These are phyloP conservation scores for Furcasterigmium sp. DNA, from an alignment of 2,329 filamentous ascomycete species.

Conservation along the genomic window DNA sequence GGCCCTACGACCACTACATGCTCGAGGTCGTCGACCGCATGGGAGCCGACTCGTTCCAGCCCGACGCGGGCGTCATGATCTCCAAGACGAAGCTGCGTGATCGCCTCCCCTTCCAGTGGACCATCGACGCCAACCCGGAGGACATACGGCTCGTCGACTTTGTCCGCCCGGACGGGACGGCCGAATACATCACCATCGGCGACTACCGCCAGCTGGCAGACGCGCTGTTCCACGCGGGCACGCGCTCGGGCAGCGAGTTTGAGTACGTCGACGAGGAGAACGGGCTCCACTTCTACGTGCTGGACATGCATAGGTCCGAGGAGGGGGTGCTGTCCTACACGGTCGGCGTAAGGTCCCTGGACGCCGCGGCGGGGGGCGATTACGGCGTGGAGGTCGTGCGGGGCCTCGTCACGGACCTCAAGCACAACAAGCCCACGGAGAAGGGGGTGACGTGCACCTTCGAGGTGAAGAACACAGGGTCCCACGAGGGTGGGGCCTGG, in stretches of 20 bases:
- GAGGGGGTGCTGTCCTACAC: slow-evolving; percentile 41
- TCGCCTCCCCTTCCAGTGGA: slow-evolving; percentile 45
- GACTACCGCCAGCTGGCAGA: slow-evolving; percentile 50
- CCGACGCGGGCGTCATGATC: slow-evolving; percentile 47
- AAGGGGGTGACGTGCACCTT: slow-evolving; percentile 39
- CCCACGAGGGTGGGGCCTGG: slow-evolving; percentile 15
- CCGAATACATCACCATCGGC: slow-evolving; percentile 40
- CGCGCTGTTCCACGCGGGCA: slow-evolving; percentile 49
- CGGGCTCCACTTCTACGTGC: slow-evolving; percentile 42
- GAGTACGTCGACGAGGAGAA: slow-evolving; percentile 43
- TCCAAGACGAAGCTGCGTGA: slow-evolving; percentile 45
- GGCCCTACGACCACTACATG: slow-evolving; percentile 45
- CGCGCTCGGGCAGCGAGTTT: slow-evolving; percentile 42
- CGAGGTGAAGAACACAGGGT: slow-evolving; percentile 39
- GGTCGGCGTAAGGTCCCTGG: slow-evolving; percentile 38
- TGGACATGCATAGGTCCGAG: slow-evolving; percentile 34
- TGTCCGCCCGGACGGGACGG: slow-evolving; percentile 39
- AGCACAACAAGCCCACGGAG: slow-evolving; percentile 17
- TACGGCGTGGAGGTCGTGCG: slow-evolving; percentile 30
- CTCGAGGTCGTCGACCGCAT: slow-evolving; percentile 49
- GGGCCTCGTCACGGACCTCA: slow-evolving; percentile 21
- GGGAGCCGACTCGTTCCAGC: slow-evolving; percentile 46
- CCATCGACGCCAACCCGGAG: slow-evolving; percentile 48
- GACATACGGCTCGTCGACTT: slow-evolving; percentile 47
- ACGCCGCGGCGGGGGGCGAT: slow-evolving; percentile 21